phyloP scores from a whole-genome alignment of 345 rosid species.

The Salix exigua region DNA sequence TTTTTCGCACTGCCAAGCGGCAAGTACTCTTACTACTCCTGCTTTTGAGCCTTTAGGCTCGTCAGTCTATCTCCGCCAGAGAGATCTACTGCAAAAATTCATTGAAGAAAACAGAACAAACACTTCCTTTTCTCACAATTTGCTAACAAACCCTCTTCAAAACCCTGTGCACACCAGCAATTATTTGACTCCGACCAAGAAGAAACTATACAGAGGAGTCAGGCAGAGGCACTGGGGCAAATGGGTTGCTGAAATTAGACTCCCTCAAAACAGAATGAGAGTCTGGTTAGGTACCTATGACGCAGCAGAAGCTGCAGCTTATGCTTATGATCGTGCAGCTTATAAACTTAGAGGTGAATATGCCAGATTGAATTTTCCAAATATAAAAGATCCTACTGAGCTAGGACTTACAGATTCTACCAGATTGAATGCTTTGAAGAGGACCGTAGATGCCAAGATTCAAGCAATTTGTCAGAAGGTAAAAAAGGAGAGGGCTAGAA shows the following conservation, averaged over 20 bases:
- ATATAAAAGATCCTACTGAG: slow-evolving; percentile 58
- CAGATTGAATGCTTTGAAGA: slow-evolving; percentile 56
- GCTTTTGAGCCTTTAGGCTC: slow-evolving; percentile 56
- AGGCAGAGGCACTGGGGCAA: slow-evolving; percentile 99
- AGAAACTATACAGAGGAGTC: slow-evolving; percentile 94
- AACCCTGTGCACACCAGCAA: slow-evolving; percentile 26
- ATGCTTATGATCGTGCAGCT: slow-evolving; percentile 98
- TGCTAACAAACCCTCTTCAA: slow-evolving; percentile 21
- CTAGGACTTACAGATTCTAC: slow-evolving; percentile 58
- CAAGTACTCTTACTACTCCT: slow-evolving; percentile 15
- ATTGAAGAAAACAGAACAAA: slow-evolving; percentile 41
- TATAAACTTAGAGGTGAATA: slow-evolving; percentile 92
- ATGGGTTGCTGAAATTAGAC: slow-evolving; percentile 97
- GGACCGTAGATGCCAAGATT: slow-evolving; percentile 76
- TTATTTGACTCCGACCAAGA: slow-evolving; percentile 37
- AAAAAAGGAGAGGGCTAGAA: slow-evolving; percentile 56
- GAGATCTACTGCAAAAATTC: slow-evolving; percentile 71
- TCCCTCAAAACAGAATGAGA: slow-evolving; percentile 92
- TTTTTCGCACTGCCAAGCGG: slow-evolving; percentile 55
- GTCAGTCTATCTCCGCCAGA: slow-evolving; percentile 79
- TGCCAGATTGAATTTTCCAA: slow-evolving; percentile 82
- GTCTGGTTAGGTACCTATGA: slow-evolving; percentile 96
- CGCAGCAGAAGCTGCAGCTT: slow-evolving; percentile 88
- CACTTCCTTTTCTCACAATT: slow-evolving; percentile 1
- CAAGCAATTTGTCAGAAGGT: slow-evolving; percentile 83